Base-by-base conservation (phyloP, 352 stramenopile species). In the Globisporangium paroecandrum region DNA sequence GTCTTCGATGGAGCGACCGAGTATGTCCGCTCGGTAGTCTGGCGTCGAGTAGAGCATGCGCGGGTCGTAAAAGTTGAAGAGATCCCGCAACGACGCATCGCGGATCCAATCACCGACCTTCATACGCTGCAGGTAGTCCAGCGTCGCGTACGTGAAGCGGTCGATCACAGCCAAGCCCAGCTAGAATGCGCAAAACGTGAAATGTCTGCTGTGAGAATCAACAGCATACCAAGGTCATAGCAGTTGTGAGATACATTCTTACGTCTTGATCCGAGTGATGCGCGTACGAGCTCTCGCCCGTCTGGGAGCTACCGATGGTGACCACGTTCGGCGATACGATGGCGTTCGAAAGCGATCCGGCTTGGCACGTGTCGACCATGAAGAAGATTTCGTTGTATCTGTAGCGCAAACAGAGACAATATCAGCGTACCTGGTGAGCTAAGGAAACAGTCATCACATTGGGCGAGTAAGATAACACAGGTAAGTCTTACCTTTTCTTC, bases 311-410 rank as follows among this genome's bases (percentile, higher is more conserved):
- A 58, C 94, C 95, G 58, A 98, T 93, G 9, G 91, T 95, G 57
- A 97, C 89, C 8, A 99, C 89, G 69, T 98, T 98, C 0, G 90
- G 89, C 2, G 87, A 94, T 53, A 82, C 77, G 53, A 96, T 82
- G 7, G 89, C 77, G 56, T 95, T 95, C 41, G 85, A 87, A 34
- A 99, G 81, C 55, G 95, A 98, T 43, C 95, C 96, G 4, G 96
- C 97, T 75, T 99, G 97, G 74, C 97, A 99, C 7, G 97, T 99
- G 85, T 99, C 97, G n/a, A 98, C 93, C 76, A 98, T 97, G 71
- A 98, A 98, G 58, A 99, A 95, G 24, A 99, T 92, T 70, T 98
- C 83, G 41, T 98, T 91, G 78, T 98, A 99, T 54, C 88, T 93
- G 63, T 27, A 41, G 43, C 2, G 2, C 7, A 24, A 51, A 24